Conservation (phyloP, 2,329 filamentous ascomycete genomes). For the Sporothrix mexicana region DNA sequence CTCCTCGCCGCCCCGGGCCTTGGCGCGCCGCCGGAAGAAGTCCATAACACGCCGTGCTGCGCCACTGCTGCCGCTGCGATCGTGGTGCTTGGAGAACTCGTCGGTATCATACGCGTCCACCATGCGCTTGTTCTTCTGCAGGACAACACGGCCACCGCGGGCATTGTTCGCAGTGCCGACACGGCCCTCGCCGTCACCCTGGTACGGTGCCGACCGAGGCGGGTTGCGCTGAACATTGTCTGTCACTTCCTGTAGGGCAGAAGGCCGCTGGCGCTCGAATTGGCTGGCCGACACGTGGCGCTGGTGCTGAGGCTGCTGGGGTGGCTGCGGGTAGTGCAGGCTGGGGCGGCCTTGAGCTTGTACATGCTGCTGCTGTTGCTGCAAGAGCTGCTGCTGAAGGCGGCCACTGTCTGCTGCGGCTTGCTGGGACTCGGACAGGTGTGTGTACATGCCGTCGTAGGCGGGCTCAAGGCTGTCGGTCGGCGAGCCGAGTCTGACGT, state of each 20-base stretch:
- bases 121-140: constrained; percentile 89
- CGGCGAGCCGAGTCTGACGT: neutral
- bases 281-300: constrained; percentile 31
- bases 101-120: constrained; percentile 86
- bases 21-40: constrained; percentile 89
- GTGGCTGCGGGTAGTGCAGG: constrained; percentile 31
- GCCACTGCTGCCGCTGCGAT: constrained; percentile 81
- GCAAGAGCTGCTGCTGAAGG: constrained; percentile 37
- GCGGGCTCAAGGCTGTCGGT: constrained; percentile 36
- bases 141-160: constrained; percentile 54
- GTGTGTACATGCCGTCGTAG: constrained; percentile 44
- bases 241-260: constrained; percentile 45
- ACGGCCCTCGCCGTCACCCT: constrained; percentile 52
- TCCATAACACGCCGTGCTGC: constrained; percentile 96
- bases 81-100: constrained; percentile 60
- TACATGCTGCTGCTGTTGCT: constrained; percentile 41
- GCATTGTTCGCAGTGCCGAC: constrained; percentile 50
- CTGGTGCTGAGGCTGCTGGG: constrained; percentile 41
- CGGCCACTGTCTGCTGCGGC: constrained; percentile 41
- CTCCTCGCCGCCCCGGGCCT: constrained; percentile 68
- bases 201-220: constrained; percentile 53
- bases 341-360: constrained; percentile 17
- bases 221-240: constrained; percentile 53
- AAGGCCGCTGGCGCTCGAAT: constrained; percentile 28
- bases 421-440: constrained; percentile 42